Evolutionary conservation across 768 basidiomycete species (phyloP).

Genomic region (Antrodiella citrinella): DNA sequence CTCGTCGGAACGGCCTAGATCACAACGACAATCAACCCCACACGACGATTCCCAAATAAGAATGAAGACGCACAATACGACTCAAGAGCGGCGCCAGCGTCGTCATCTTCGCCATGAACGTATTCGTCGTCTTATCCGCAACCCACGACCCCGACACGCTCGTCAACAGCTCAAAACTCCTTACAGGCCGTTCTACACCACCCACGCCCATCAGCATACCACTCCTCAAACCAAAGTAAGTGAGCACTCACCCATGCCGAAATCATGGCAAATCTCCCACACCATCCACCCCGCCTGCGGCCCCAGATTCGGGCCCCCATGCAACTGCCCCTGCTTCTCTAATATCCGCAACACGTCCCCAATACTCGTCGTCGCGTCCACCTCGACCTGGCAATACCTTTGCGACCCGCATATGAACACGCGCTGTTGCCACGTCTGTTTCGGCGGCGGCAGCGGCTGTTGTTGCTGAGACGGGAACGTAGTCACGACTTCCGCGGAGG

Average conservation of each 20-base stretch:
- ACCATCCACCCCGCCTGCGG: constrained; percentile 75
- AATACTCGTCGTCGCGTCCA: constrained; percentile 59
- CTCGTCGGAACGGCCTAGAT: constrained; percentile 40
- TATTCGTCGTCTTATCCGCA: constrained; percentile 70
- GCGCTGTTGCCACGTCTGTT: constrained; percentile 45
- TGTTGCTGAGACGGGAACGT: no score
- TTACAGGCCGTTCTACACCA: constrained; percentile 73
- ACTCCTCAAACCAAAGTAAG: constrained; percentile 2
- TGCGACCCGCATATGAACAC: constrained; percentile 75
- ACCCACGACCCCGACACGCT: constrained; percentile 87
- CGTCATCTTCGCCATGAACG: constrained; percentile 72
- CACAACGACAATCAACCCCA: constrained; percentile 25
- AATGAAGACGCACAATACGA: constrained; percentile 40
- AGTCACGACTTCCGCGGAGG: constrained; percentile 22
- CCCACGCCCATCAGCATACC: constrained; percentile 9
- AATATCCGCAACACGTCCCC: constrained; percentile 64
- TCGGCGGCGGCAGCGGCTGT: constrained; percentile 10
- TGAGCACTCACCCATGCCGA: constrained; percentile 76
- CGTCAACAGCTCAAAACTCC: constrained; percentile 77
- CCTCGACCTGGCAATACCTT: constrained; percentile 66
- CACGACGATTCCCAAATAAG: constrained; percentile 3
- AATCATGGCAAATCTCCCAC: constrained; percentile 83
- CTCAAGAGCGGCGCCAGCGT: constrained; percentile 52
- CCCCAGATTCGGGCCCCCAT: constrained; percentile 31
- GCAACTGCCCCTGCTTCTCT: constrained; percentile 55